Base-by-base conservation (phyloP, 2,329 filamentous ascomycete species). In the Fusarium sp. region DNA sequence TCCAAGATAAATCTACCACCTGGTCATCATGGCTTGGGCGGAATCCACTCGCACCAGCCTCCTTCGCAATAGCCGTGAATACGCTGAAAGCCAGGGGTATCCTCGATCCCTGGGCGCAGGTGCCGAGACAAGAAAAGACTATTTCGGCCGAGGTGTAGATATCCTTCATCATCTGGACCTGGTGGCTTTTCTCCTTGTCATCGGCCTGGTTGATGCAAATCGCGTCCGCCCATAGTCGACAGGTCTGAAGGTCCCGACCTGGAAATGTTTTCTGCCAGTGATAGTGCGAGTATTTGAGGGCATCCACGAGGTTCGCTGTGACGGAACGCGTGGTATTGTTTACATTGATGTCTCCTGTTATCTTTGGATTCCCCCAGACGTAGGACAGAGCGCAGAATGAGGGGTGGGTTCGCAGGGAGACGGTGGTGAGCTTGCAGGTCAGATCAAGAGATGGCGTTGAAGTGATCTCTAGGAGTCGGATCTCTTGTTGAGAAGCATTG, bases 181-280 rank as follows among this genome's bases (percentile, higher is more conserved):
- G 51, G 4, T 65, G 51, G 1, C 37, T 9, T 9, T 65, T 64
- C 31, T 64, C 62, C 1, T 41, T 4, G 3, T 30, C 13, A 6
- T 65, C 39, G 0, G 48, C 7, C n/a, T 65, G 60, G 2, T 63
- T 58, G 39, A 65, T 65, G 13, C 59, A 64, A 1, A 65, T 23
- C 9, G 62, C 60, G 3, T 65, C 51, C 4, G 59, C 59, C 59
- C 60, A 65, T 6, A 63, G 9, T 2, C 39, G 44, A 3, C 52
- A 37, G 23, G 44, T 8, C 4, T 3, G 9, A 0, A 28, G 1
- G 1, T 58, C 13, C 6, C 51, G 28, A 12, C 41, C n/a, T 0
- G 59, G 39, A 6, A 58, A 64, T 9, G 31, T 37, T 2, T 16
- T 39, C 1, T 10, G 2, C 46, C 60, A 65, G 12, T 64, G 62